Evolutionary conservation across 805 yeast genomes (phyloP).

Genomic region (Wickerhamomyces canadensis): DNA sequence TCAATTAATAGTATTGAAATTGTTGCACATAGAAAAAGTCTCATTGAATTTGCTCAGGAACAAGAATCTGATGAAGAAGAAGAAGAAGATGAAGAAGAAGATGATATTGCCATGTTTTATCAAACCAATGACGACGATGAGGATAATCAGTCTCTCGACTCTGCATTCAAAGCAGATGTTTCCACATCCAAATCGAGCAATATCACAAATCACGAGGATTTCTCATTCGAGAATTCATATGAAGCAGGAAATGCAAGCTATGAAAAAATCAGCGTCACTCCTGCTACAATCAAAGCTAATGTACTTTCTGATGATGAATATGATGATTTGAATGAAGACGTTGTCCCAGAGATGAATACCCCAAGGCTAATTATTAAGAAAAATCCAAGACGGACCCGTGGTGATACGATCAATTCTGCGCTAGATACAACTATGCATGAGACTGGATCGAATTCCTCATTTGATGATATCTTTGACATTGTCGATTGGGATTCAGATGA

Average conservation of each 20-base stretch:
- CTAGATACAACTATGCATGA: slow-evolving; percentile 24
- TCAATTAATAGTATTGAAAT: slow-evolving; percentile 26
- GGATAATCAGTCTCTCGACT: not conserved
- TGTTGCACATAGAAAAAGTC: slow-evolving; percentile 26
- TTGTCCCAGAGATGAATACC: slow-evolving; percentile 1
- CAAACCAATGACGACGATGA: slow-evolving; percentile 9
- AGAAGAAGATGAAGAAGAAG: slow-evolving; percentile 23
- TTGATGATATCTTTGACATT: slow-evolving; percentile 69
- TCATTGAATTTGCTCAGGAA: slow-evolving; percentile 17
- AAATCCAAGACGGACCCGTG: slow-evolving; percentile 15
- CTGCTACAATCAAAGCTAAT: slow-evolving; percentile 11
- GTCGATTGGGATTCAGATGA: slow-evolving; percentile 72
- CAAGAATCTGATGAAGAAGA: slow-evolving; percentile 23
- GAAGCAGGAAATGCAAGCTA: slow-evolving; percentile 9
- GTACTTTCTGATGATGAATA: slow-evolving; percentile 16
- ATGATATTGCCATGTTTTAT: slow-evolving; percentile 23
- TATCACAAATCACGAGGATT: slow-evolving; percentile 6
- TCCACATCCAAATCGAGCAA: no score
- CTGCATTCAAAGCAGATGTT: no score
- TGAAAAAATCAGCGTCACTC: slow-evolving; percentile 7
- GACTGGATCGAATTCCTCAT: slow-evolving; percentile 21
- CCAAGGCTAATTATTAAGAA: slow-evolving; percentile 5
- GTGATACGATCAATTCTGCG: slow-evolving; percentile 27
- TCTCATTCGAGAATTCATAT: slow-evolving; percentile 17
- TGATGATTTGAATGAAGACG: slow-evolving; percentile 14